phyloP scores from a whole-genome alignment of 2,329 filamentous ascomycete species.

The Neonectria punicea region DNA sequence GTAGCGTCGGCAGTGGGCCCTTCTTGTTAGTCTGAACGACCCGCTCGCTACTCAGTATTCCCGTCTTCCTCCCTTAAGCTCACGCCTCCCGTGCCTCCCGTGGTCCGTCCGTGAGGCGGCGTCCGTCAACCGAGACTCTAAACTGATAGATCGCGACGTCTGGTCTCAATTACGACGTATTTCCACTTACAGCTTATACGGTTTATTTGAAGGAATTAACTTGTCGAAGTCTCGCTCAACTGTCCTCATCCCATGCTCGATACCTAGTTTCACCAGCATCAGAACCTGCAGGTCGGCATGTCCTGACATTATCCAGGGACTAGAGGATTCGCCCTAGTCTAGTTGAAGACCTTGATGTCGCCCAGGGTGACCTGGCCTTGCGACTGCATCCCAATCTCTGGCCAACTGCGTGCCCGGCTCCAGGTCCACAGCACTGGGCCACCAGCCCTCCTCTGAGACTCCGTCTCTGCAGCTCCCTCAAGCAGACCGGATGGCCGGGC shows the following conservation, averaged over 20 bases:
- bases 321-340: not conserved
- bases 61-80: not conserved
- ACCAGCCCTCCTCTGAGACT: not conserved
- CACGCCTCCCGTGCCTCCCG: not conserved
- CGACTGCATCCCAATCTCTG: not conserved
- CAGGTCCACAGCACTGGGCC: conserved; percentile 14
- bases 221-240: too few species aligned
- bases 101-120: not conserved
- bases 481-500: conserved; percentile 1
- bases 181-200: not conserved
- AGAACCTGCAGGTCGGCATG: not conserved
- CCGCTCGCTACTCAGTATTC: not conserved
- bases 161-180: not conserved
- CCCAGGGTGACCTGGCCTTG: conserved; percentile 4
- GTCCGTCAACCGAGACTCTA: too few species aligned
- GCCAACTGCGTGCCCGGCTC: conserved; percentile 11
- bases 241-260: not conserved
- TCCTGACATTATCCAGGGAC: not conserved
- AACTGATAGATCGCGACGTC: not conserved
- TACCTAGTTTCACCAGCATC: not conserved
- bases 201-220: not conserved
- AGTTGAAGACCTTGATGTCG: not conserved
- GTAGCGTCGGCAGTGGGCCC: not conserved
- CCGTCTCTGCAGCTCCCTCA: conserved; percentile 2
- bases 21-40: not conserved